Percentiles rank a stretch among this genome's conserved stretches.
Evolutionary conservation across 2,329 filamentous ascomycete genomes (phyloP).

Genomic region (Fusarium scirpi): DNA sequence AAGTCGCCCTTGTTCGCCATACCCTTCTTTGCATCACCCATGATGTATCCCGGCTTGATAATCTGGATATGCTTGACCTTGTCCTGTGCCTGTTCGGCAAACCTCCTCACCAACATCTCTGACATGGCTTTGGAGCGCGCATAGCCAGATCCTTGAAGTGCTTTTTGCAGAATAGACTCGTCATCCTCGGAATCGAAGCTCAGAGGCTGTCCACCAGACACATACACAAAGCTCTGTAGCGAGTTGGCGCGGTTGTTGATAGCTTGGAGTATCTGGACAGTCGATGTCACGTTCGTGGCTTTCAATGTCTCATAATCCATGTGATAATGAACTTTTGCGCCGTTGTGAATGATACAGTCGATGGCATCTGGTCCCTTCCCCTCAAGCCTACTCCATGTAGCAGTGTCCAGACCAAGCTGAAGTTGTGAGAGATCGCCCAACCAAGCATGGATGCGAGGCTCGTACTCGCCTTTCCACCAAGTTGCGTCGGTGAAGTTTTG

Average conservation of each 20-base stretch:
- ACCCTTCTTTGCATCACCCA: background rate
- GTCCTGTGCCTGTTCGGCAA: background rate
- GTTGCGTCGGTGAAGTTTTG: background rate
- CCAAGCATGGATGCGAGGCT: background rate
- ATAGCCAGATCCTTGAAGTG: background rate
- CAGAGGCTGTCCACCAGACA: background rate
- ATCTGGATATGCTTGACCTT: background rate
- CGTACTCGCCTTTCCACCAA: background rate
- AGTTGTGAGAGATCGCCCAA: background rate
- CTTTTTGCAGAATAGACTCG: background rate
- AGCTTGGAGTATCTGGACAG: background rate
- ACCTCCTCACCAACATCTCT: background rate
- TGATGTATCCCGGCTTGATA: background rate
- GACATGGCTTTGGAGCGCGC: slow-evolving; percentile 2
- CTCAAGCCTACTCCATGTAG: background rate
- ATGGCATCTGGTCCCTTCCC: background rate
- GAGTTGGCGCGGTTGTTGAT: background rate
- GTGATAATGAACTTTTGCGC: background rate
- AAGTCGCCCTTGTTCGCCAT: background rate
- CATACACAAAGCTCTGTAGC: background rate
- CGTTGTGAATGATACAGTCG: background rate
- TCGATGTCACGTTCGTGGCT: background rate
- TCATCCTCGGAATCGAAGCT: background rate
- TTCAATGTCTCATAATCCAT: background rate
- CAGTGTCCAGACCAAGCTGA: background rate